phyloP scores from a whole-genome alignment of 1,284 basidiomycete genomes.

The Moesziomyces parantarcticus region DNA sequence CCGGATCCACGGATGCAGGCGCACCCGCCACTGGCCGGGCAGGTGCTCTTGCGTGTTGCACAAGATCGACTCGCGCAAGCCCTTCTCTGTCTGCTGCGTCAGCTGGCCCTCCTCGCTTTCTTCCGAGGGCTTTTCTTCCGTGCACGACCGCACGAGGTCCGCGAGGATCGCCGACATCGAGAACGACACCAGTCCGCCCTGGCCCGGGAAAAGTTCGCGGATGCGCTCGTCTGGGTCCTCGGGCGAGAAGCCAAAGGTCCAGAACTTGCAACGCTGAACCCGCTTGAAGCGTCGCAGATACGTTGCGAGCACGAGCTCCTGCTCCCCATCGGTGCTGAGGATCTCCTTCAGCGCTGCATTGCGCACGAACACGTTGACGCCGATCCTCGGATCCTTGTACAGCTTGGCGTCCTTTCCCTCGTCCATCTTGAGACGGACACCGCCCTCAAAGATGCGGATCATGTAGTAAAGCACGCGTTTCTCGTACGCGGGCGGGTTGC shows the following conservation, averaged over 20 bases:
- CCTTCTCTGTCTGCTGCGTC: conserved; percentile 21
- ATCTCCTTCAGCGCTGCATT: conserved; percentile 21
- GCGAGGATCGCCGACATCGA: conserved; percentile 34
- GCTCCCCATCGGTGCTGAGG: not conserved
- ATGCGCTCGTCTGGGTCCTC: conserved; percentile 32
- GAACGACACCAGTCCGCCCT: conserved; percentile 24
- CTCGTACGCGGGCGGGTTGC: conserved; percentile 23
- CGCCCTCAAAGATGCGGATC: conserved; percentile 40
- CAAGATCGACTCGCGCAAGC: conserved; percentile 12
- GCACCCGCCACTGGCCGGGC: conserved; percentile 20
- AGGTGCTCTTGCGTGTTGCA: conserved; percentile 19
- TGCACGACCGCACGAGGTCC: conserved; percentile 27
- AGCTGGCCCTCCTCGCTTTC: conserved; percentile 32
- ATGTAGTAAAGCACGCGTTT: conserved; percentile 23
- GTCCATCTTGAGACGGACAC: conserved; percentile 10
- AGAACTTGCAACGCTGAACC: conserved; percentile 28
- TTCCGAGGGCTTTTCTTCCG: conserved; percentile 5
- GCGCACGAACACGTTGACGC: conserved; percentile 32
- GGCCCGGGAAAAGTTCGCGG: conserved; percentile 32
- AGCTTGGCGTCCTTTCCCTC: conserved; percentile 23
- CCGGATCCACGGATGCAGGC: conserved; percentile 38
- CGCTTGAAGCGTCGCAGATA: conserved; percentile 40
- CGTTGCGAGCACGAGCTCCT: conserved; percentile 8
- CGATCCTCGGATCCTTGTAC: conserved; percentile 12
- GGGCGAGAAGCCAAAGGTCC: conserved; percentile 35